Base-by-base conservation (phyloP, 2,329 filamentous ascomycete species). In the Calycina herbarum region DNA sequence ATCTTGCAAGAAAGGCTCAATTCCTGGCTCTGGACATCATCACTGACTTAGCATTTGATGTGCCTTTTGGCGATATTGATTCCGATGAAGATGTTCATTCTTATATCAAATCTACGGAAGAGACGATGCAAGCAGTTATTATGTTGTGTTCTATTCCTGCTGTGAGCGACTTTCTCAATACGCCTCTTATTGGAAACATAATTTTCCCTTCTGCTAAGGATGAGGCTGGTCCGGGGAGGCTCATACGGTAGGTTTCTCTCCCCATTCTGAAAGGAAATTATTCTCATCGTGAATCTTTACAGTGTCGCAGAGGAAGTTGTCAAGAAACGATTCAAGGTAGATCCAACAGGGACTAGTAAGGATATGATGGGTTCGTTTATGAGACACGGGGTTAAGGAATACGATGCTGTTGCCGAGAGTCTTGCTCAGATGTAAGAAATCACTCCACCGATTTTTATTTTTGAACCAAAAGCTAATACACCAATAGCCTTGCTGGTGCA, bases 21-120 rank as follows among this genome's bases (percentile, higher is more conserved):
- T 85, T 80, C 76, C 83, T 86, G 62, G 80, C 84, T 0, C 75
- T 86, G 0, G 85, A 86, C 63, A 82, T 83, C 4, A 83, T 86
- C 57, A 82, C 81, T 13, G 79, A 84, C 45, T 74, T 86, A 24
- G 82, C 82, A 0, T 81, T 85, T 17, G 83, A 83, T 10, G 13
- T 81, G 63, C 72, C 48, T 11, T 54, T 54, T n/a, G 48, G 48
- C 5, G 48, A 54, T 27, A 24, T 54, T 11, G 24, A 24, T 54
- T 54, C 48, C 1, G 48, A 54, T 13, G n/a, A 54, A 27, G 48
- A 54, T 27, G 20, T 54, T 5, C 79, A 0, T 84, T 85, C 67
- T 82, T 83, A 29, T 82, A 81, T 69, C 69, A 85, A 0, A 77
- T 78, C 15, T 70, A 77, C 11, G 82, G 85, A 68, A 73, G 20